Evolutionary conservation across 805 yeast genomes (phyloP), one percentile per base, ranked within the genome.

Genomic region (Clavispora santaluciae): DNA sequence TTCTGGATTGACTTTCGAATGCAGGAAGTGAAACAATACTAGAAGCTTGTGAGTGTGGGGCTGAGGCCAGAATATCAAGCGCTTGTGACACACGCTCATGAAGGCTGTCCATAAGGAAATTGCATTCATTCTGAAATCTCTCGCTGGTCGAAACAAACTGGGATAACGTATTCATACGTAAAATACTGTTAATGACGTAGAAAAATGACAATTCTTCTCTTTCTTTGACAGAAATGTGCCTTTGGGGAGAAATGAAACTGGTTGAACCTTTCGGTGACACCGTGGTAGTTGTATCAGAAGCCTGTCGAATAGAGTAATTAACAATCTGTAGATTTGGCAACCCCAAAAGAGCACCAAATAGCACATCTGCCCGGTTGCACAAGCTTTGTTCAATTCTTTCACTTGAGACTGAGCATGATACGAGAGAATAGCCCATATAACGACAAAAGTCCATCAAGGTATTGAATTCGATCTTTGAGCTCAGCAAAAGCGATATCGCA

Each of bases 161-260:
- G 3, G 40, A 24, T n/a, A 50, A 17, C 3, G 40, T 30, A 18
- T 41, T 38, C 13, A 41, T 26, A 5, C 46, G 40, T 22, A 50
- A 36, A n/a, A 48, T 35, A 26, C 31, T 36, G 28, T 47, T 42
- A 22, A 50, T 25, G 7, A 48, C 35, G 22, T 28, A 50, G 33
- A 42, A 50, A 23, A 50, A 49, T 12, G 54, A 40, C 8, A 50
- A 30, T 28, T 50, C 53, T 10, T 48, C 53, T 22, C 54, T 43
- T 18, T 46, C 51, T 1, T 28, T 11, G 4, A 29, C 40, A 1
- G 54, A 21, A 3, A 49, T 33, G 25, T 45, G 24, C 30, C 24
- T n/a, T n/a, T n/a, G n/a, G n/a, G n/a, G n/a, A n/a, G n/a, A n/a
- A n/a, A n/a, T n/a, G n/a, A n/a, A n/a, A n/a, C n/a, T n/a, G n/a